Evolutionary conservation across 495 filamentous ascomycete species (phyloP), one percentile per base, ranked within the genome.

Genomic region (Beverwykella pulmonaria): DNA sequence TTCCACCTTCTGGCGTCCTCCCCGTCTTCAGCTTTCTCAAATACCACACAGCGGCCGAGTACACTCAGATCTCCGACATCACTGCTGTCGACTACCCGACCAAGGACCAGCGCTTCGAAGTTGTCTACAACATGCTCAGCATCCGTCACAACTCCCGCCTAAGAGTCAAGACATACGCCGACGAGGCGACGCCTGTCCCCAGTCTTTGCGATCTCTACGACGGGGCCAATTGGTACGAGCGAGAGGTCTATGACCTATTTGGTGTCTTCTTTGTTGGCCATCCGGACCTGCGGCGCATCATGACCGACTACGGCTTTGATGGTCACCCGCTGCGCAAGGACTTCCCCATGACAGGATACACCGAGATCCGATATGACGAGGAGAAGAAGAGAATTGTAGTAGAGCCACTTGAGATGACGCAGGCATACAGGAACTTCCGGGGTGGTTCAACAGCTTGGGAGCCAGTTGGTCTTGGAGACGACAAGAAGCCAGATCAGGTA

Each of bases 261-360:
- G 95, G 95, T 65, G 92, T 99, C 54, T 96, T 98, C 84, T 98
- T 99, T 81, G 79, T 86, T 61, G 91, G 87, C 53, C 95, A 99
- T 82, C 95, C 95, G 36, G 95, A 99, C 82, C 82, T 99, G 72
- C 86, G 95, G 73, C 87, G 95, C 70, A 98, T 99, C 81, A 95
- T 99, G 93, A 99, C 95, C 44, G 95, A 99, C 75, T 99, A 99
- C 78, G 95, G 95, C 53, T 99, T 99, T 74, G 95, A 99, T 76
- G 95, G 95, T 22, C 93, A 98, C 82, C 95, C 95, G 9, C 80
- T 99, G 74, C 83, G 95, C 75, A 99, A 99, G 79, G 95, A 99
- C 74, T 99, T 99, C 79, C 95, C 95, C 29, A 80, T 98, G 77
- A 98, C 95, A 22, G 95, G 95, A 41, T 99, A 99, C 82, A 99